phyloP scores from a whole-genome alignment of 1,284 basidiomycete genomes.

The Apiotrichum mycotoxinovorans region DNA sequence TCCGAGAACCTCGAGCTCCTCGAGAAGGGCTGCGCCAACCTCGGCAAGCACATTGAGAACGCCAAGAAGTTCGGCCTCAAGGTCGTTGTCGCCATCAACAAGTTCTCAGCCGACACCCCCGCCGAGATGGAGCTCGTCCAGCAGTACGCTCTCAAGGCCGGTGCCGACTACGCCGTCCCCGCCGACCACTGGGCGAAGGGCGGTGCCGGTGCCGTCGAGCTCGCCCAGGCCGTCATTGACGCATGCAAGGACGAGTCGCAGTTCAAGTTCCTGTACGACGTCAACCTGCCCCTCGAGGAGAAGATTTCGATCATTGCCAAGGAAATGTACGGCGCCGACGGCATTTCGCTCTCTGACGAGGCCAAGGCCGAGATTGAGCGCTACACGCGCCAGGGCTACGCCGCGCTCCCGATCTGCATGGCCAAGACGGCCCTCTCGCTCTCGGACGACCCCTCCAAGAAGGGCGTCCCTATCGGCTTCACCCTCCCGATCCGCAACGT shows the following conservation, averaged over 20 bases:
- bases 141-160: constrained; percentile 72
- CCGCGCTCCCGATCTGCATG: constrained; percentile 73
- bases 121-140: constrained; percentile 86
- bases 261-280: constrained; percentile 88
- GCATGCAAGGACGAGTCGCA: constrained; percentile 76
- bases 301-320: constrained; percentile 83
- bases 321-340: constrained; percentile 90
- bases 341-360: constrained; percentile 74
- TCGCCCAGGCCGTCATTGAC: constrained; percentile 80
- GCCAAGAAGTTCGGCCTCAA: constrained; percentile 94
- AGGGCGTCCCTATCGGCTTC: constrained; percentile 86
- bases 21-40: constrained; percentile 87
- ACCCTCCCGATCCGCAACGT: constrained; percentile 89
- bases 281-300: constrained; percentile 74
- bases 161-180: constrained; percentile 92
- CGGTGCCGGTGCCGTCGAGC: constrained; percentile 77
- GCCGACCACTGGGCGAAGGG: constrained; percentile 97
- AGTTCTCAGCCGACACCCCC: constrained; percentile 87
- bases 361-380: constrained; percentile 84
- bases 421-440: constrained; percentile 98
- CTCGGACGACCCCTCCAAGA: constrained; percentile 87
- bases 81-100: constrained; percentile 93
- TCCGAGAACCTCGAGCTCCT: constrained; percentile 90
- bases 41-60: constrained; percentile 92
- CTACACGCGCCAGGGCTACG: constrained; percentile 72